Evolutionary conservation across 805 yeast species (phyloP).

Genomic region (Pichia cephalocereana): DNA sequence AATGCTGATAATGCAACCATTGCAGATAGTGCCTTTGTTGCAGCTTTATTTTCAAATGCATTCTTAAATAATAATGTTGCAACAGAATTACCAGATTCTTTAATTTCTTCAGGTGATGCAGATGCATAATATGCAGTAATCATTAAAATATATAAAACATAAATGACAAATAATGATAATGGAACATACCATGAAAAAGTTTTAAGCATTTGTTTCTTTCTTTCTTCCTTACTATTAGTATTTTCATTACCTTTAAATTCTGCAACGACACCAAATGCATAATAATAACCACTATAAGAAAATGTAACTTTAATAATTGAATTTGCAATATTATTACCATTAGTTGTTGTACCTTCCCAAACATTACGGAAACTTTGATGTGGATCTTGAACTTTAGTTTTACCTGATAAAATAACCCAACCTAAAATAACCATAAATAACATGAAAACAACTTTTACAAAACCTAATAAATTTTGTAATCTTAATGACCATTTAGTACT

Average conservation of each 20-base stretch:
- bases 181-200: conserved; percentile 72
- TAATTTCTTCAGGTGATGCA: conserved; percentile 47
- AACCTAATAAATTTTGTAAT: conserved; percentile 57
- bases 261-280: conserved; percentile 30
- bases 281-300: conserved; percentile 33
- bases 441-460: conserved; percentile 65
- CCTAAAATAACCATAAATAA: conserved; percentile 66
- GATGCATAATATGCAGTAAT: conserved; percentile 79
- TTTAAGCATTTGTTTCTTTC: conserved; percentile 32
- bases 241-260: conserved; percentile 31
- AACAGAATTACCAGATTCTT: conserved; percentile 54
- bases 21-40: conserved; percentile 60
- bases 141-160: conserved; percentile 63
- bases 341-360: conserved; percentile 33
- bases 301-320: conserved; percentile 37
- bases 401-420: conserved; percentile 76
- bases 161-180: conserved; percentile 48
- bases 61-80: conserved; percentile 70
- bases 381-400: conserved; percentile 29
- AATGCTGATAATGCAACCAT: conserved; percentile 75
- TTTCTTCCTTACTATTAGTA: conserved; percentile 30
- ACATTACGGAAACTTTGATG: conserved; percentile 26
- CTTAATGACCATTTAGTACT: conserved; percentile 59
- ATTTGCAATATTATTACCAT: conserved; percentile 33
- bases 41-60: conserved; percentile 54